Percentiles rank a stretch among this genome's conserved stretches.
Evolutionary conservation across 169 alveolate species (phyloP).

Genomic region (Cyclospora cayetanensis): DNA sequence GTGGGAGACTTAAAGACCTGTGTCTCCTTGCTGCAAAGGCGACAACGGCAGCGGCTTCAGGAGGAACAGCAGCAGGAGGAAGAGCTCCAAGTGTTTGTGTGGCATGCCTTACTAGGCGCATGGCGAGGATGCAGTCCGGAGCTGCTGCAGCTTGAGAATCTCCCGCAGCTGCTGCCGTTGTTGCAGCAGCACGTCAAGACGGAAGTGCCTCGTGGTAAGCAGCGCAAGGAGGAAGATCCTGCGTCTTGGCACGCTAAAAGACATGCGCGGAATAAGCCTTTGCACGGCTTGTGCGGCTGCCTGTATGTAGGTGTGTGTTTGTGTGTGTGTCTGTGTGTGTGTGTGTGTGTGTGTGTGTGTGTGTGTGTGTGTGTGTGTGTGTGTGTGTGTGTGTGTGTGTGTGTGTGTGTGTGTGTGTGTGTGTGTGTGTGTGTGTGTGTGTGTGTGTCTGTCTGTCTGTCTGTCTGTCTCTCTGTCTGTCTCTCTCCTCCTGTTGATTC

Average conservation of each 20-base stretch:
- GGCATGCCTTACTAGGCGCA: not conserved
- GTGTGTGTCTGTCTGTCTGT: not conserved
- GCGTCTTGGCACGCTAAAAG: no score
- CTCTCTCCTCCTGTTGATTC: not conserved
- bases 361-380: not conserved
- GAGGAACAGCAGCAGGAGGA: not conserved
- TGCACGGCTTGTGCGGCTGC: not conserved
- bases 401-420: not conserved
- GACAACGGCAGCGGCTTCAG: not conserved
- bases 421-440: not conserved
- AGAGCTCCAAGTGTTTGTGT: not conserved
- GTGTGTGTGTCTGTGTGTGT: no score
- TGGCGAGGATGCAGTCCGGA: not conserved
- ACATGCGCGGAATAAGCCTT: no score
- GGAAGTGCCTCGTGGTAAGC: no score
- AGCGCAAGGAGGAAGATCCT: no score
- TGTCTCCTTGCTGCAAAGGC: not conserved
- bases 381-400: not conserved
- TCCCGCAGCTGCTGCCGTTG: not conserved
- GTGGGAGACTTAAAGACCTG: not conserved
- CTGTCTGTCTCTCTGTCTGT: not conserved
- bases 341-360: not conserved
- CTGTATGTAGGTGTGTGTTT: not conserved
- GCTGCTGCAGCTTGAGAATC: conserved; percentile 55
- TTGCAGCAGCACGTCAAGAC: not conserved